Percentiles rank a stretch among this genome's conserved stretches.
Conservation (phyloP, 768 basidiomycete genomes). For the Sarcomyxa edulis region DNA sequence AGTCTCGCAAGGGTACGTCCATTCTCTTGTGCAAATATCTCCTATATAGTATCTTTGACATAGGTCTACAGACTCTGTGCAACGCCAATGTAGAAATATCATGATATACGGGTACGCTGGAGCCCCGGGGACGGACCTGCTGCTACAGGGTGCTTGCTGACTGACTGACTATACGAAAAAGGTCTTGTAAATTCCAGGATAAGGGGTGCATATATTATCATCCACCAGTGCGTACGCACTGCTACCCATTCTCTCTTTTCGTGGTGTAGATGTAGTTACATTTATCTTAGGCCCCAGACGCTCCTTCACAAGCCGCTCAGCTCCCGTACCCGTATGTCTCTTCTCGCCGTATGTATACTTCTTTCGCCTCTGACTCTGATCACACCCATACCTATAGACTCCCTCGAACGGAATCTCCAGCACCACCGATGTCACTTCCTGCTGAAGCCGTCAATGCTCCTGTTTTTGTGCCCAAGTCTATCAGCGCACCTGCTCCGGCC, state of each 20-base stretch:
- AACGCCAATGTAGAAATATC: conserved; percentile 86
- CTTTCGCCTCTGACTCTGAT: background rate
- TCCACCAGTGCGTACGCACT: conserved; percentile 48
- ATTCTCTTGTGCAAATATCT: conserved; percentile 9
- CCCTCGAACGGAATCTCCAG: conserved; percentile 9
- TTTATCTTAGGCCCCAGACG: conserved; percentile 16
- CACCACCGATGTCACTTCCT: conserved; percentile 31
- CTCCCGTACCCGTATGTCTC: conserved; percentile 32
- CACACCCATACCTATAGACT: background rate
- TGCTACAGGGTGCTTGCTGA: too few species aligned
- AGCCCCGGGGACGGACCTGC: too few species aligned
- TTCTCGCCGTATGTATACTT: too few species aligned
- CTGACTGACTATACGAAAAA: too few species aligned
- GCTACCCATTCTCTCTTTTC: background rate
- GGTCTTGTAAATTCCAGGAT: conserved; percentile 81
- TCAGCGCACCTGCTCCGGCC: conserved; percentile 23
- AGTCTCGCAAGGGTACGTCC: conserved; percentile 53
- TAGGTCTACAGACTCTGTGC: conserved; percentile 48
- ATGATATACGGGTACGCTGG: conserved; percentile 77
- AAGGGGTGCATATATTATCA: conserved; percentile 85
- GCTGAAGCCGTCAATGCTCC: conserved; percentile 78
- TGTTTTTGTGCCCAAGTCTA: conserved; percentile 73
- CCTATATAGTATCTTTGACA: background rate
- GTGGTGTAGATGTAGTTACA: too few species aligned
- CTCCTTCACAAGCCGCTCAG: conserved; percentile 13